These are phyloP conservation scores for Clarireedia sp. DNA, from an alignment of 2,329 filamentous ascomycete genomes.

Conservation along the genomic window DNA sequence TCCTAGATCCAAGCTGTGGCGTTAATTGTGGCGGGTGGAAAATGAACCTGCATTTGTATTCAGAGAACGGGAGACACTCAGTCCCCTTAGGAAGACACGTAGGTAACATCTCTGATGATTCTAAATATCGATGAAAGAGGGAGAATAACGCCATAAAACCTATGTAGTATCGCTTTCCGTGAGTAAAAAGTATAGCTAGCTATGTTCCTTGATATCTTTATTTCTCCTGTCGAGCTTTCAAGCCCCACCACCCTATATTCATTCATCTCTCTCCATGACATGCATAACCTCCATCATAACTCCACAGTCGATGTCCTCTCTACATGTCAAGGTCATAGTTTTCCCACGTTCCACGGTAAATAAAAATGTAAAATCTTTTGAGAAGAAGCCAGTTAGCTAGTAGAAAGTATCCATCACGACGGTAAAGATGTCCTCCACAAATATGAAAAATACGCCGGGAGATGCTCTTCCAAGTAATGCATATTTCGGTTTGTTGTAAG, in stretches of 20 bases:
- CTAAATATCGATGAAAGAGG: neutral
- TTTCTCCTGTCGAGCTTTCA: neutral
- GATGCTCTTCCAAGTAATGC: neutral
- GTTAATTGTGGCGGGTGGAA: no score
- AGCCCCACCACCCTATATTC: neutral
- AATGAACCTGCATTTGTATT: no score
- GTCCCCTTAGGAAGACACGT: no score
- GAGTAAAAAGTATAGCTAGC: neutral
- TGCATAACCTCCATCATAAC: neutral
- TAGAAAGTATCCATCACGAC: neutral
- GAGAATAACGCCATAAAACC: neutral
- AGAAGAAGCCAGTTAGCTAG: neutral
- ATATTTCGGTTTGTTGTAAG: neutral
- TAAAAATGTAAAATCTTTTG: neutral
- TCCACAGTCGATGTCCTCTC: neutral
- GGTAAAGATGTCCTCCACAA: neutral
- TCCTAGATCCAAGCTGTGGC: no score
- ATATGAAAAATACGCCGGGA: conserved; percentile 1
- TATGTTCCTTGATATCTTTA: conserved; percentile 3
- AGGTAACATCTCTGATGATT: no score
- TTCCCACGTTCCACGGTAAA: no score
- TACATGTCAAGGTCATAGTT: neutral
- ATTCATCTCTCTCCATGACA: neutral
- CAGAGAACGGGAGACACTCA: no score
- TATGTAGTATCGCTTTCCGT: neutral